Evolutionary conservation across 2,329 filamentous ascomycete genomes (phyloP).

Genomic region (Cryphonectria carpinicola): DNA sequence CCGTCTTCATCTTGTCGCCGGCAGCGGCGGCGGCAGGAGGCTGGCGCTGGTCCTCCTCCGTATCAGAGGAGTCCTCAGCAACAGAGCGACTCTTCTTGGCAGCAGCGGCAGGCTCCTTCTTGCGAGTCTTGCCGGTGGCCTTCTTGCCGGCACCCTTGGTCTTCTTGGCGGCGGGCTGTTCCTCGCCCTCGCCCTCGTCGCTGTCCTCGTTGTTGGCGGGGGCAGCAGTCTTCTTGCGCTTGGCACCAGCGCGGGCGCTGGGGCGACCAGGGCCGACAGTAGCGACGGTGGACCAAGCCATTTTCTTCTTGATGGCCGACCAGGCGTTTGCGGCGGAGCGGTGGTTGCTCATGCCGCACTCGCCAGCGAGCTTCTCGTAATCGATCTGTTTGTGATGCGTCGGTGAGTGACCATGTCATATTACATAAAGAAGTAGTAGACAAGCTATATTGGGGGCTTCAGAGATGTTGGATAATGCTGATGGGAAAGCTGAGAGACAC

Average conservation of each 20-base stretch:
- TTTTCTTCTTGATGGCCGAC: constrained; percentile 29
- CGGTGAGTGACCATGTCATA: neutral
- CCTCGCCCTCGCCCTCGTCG: neutral
- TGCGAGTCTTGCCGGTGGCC: neutral
- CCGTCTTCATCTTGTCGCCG: neutral
- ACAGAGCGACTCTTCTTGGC: neutral
- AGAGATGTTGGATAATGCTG: neutral
- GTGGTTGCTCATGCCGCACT: constrained; percentile 38
- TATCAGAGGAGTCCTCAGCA: neutral
- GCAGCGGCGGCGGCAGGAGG: neutral
- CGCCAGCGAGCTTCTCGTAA: constrained; percentile 62
- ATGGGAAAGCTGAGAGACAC: neutral
- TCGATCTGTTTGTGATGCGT: constrained; percentile 16
- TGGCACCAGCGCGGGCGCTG: constrained; percentile 10
- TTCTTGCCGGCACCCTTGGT: neutral
- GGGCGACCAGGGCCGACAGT: neutral
- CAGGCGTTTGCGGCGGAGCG: constrained; percentile 28
- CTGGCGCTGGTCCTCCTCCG: neutral
- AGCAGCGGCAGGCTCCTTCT: neutral
- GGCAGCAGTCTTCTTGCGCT: constrained; percentile 25
- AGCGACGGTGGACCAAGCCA: constrained; percentile 13
- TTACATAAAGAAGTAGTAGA: neutral
- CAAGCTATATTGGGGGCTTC: neutral
- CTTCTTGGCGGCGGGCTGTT: constrained; percentile 7
- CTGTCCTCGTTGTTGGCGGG: neutral